Percentiles rank a stretch among this genome's conserved stretches.
Evolutionary conservation across 23 red algal species (phyloP).

Genomic region (Gracilaria caudata): DNA sequence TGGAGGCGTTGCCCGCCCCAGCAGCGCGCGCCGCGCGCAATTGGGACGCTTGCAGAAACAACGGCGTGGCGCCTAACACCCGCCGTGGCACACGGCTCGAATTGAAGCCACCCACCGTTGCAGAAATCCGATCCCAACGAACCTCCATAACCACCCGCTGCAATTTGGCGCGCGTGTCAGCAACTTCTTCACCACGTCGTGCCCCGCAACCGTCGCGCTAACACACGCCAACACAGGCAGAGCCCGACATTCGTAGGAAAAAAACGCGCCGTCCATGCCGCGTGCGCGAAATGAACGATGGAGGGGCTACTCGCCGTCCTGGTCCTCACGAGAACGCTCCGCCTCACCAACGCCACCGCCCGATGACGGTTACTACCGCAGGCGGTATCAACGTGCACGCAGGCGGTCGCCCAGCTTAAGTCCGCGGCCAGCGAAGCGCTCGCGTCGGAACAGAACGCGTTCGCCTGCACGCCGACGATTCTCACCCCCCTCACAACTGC

Average conservation of each 20-base stretch:
- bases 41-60: not conserved
- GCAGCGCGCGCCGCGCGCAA: not conserved
- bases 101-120: conserved; percentile 15
- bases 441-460: not conserved
- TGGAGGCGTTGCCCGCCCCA: not conserved
- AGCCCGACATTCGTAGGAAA: not conserved
- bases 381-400: conserved; percentile 1
- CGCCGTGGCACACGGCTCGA: conserved; percentile 4
- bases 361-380: not conserved
- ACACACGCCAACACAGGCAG: not conserved
- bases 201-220: not conserved
- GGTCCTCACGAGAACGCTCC: not conserved
- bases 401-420: conserved; percentile 1
- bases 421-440: not conserved
- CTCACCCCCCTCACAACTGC: not conserved
- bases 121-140: not conserved
- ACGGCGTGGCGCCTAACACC: not conserved
- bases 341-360: not conserved
- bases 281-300: not conserved
- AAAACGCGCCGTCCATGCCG: not conserved
- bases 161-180: conserved; percentile 15
- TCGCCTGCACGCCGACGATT: not conserved
- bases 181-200: not conserved
- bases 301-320: not conserved
- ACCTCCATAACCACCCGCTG: not conserved